Base-by-base conservation (phyloP, 2,329 filamentous ascomycete genomes). In the Exophiala dermatitidis region DNA sequence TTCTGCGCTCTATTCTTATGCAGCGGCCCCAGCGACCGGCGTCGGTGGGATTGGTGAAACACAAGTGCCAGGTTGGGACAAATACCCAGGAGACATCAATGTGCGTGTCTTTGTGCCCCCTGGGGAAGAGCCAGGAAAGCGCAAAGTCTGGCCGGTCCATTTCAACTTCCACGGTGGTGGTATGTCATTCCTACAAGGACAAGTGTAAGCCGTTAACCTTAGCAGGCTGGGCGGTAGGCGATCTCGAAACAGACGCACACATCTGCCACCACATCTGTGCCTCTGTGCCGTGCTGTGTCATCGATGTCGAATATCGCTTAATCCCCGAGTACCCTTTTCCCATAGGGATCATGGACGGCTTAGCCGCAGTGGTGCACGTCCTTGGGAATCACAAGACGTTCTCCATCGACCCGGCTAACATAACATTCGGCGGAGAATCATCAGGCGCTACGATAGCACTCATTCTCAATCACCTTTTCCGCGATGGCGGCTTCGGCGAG, bases 161-260 rank as follows among this genome's bases (percentile, higher is more conserved):
- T 61, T 63, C 51, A 62, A 63, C 48, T 63, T 63, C 48, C 61
- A 63, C 36, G 61, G 61, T 30, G 61, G 61, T 50, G 60, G 60
- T 61, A 60, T 42, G 38, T 50, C 31, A n/a, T 30, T 10, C 36
- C 28, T 10, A 29, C 26, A 26, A 9, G 6, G n/a, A 8, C 30
- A 30, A 45, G 28, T n/a, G 9, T 9, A 4, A 10, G 7, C 4
- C n/a, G 28, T 37, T 58, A 45, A 59, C 51, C 5, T 46, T 29
- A 8, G 5, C 34, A 60, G 60, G 59, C 31, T 62, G 59, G 59
- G 61, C 58, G 12, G 59, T 58, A 28, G 61, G 61, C 40, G 59
- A 63, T 43, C 57, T 63, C 29, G 59, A 61, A 42, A 63, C 61
- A 30, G 60, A 61, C 29, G 59, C 59, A 19, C 61, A 63, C 42